Conservation (phyloP, 306 rosid genomes). For the Ochetophila trinervis region DNA sequence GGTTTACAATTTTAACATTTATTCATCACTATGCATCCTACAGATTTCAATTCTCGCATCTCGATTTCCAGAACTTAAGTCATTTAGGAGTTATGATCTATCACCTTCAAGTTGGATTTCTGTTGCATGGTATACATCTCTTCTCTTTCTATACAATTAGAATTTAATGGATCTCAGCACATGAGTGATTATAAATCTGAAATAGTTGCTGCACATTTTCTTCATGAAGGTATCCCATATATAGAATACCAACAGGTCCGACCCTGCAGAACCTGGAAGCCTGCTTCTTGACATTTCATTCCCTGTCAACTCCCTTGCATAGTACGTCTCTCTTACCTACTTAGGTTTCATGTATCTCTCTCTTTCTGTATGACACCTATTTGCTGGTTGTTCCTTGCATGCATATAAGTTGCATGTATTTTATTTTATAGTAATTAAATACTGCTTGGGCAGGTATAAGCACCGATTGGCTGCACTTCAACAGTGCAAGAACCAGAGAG, state of each 20-base stretch:
- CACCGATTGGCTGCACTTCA: conserved; percentile 44
- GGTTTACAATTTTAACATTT: conserved; percentile 22
- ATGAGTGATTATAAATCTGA: conserved; percentile 14
- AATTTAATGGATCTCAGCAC: background rate
- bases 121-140: conserved; percentile 66
- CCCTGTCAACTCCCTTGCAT: conserved; percentile 53
- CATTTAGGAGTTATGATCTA: conserved; percentile 79
- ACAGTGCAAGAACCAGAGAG: conserved; percentile 43
- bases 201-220: conserved; percentile 5
- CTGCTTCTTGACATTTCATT: conserved; percentile 83
- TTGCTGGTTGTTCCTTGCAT: background rate
- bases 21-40: conserved; percentile 21
- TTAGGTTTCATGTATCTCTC: background rate
- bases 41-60: conserved; percentile 70
- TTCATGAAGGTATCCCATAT: conserved; percentile 81
- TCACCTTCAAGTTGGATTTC: conserved; percentile 92
- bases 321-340: conserved; percentile 38
- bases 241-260: conserved; percentile 92
- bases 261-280: conserved; percentile 80
- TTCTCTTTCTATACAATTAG: background rate
- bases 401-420: background rate
- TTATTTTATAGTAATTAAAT: conserved; percentile 17
- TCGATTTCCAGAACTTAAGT: conserved; percentile 70
- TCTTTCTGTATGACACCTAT: conserved; percentile 6
- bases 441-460: conserved; percentile 52